A percentile compares a stretch with the other conserved stretches of the same genome.
phyloP scores from a whole-genome alignment of 805 yeast species.

The Schwanniomyces sp. region DNA sequence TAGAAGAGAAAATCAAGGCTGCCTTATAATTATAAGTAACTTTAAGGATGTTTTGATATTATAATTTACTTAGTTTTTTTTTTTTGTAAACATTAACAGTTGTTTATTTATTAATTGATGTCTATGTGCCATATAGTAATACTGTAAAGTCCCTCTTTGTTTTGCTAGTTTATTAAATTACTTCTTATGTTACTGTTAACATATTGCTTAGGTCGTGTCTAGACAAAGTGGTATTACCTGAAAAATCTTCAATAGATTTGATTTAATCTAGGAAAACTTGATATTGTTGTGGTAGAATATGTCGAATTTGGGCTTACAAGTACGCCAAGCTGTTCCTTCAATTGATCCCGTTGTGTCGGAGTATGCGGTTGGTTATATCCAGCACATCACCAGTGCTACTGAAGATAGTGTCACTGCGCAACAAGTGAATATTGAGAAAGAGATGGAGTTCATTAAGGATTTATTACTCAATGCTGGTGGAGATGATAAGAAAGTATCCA shows the following conservation, averaged over 20 bases:
- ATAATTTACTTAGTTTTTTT: background rate
- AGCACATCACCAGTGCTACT: constrained; percentile 74
- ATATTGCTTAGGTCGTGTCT: background rate
- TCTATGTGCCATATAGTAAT: background rate
- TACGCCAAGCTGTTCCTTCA: constrained; percentile 83
- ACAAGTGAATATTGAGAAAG: constrained; percentile 63
- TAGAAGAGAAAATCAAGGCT: constrained; percentile 45
- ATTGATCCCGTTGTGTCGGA: constrained; percentile 86
- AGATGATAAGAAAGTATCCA: constrained; percentile 50
- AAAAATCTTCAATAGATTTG: background rate
- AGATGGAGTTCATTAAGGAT: constrained; percentile 64
- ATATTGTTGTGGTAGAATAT: constrained; percentile 14
- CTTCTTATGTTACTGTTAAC: no score
- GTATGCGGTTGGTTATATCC: constrained; percentile 89
- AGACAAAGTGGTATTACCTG: background rate
- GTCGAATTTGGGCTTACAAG: constrained; percentile 51
- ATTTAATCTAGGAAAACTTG: background rate
- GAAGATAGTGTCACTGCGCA: constrained; percentile 81
- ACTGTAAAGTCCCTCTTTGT: no score
- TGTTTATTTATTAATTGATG: background rate
- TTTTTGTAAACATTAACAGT: background rate
- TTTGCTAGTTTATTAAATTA: no score
- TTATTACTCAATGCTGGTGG: constrained; percentile 86
- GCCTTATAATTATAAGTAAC: constrained; percentile 22
- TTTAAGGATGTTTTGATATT: background rate